Evolutionary conservation across 2,329 filamentous ascomycete genomes (phyloP).

Genomic region (Paracorniculantispora psalliotae): DNA sequence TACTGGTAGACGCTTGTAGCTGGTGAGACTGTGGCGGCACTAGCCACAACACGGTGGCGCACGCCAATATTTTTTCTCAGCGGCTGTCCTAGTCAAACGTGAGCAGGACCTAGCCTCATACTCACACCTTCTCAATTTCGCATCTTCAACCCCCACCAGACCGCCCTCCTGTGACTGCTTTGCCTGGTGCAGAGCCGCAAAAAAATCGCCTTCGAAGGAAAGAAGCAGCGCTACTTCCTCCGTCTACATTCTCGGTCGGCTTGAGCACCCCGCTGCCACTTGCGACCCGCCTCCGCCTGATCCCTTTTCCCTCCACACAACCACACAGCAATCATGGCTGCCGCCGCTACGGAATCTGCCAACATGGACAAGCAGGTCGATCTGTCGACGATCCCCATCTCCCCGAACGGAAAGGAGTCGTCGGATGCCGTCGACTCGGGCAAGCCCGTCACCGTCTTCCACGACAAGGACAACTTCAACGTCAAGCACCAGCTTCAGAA

Average conservation of each 20-base stretch:
- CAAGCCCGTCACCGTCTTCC: constrained; percentile 88
- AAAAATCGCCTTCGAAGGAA: constrained; percentile 20
- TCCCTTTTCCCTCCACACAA: constrained; percentile 1
- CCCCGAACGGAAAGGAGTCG: constrained; percentile 53
- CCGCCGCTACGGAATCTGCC: constrained; percentile 27
- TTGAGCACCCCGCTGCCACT: constrained; percentile 18
- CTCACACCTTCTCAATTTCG: constrained; percentile 15
- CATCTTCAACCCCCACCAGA: constrained; percentile 17
- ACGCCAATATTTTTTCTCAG: constrained; percentile 1
- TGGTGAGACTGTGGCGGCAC: constrained; percentile 17
- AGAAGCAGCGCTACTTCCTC: constrained; percentile 23
- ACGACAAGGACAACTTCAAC: constrained; percentile 98
- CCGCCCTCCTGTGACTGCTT: constrained; percentile 20
- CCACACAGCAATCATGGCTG: constrained; percentile 27
- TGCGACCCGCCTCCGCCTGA: constrained; percentile 17
- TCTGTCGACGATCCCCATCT: constrained; percentile 63
- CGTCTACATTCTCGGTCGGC: constrained; percentile 14
- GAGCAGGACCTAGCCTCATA: constrained; percentile 5
- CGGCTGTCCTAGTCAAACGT: neutral
- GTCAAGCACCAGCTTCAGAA: constrained; percentile 98
- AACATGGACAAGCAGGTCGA: constrained; percentile 55
- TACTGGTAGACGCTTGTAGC: too few species aligned
- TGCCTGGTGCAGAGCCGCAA: constrained; percentile 37
- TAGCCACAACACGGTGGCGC: constrained; percentile 14
- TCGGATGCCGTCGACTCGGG: constrained; percentile 44